Conservation (phyloP, 192 early-diverging fungal species). For the Backusella macrospora region DNA sequence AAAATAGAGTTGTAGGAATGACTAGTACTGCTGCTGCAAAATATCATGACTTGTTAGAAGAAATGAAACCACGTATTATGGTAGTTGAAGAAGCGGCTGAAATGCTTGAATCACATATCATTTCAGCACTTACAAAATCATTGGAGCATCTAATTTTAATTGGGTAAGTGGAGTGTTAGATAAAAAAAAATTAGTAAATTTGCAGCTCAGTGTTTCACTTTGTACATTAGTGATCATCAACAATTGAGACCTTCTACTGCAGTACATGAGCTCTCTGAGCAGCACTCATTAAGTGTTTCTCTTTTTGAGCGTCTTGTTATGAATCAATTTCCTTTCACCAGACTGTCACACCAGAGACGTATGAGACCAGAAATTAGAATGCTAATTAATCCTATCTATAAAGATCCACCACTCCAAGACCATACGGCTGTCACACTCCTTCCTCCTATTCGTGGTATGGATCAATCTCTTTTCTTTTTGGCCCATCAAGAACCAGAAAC, state of each 20-base stretch:
- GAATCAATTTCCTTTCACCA: conserved; percentile 45
- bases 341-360: conserved; percentile 53
- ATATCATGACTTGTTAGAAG: conserved; percentile 53
- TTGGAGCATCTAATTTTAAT: conserved; percentile 59
- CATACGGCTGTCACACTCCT: conserved; percentile 40
- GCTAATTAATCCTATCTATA: conserved; percentile 54
- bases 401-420: conserved; percentile 47
- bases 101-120: conserved; percentile 58
- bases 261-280: conserved; percentile 46
- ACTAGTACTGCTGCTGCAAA: conserved; percentile 64
- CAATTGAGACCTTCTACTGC: conserved; percentile 58
- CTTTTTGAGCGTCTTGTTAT: conserved; percentile 57
- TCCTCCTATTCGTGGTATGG: conserved; percentile 49
- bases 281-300: conserved; percentile 50
- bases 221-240: conserved; percentile 50
- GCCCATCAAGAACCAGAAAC: conserved; percentile 50
- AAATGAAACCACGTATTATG: conserved; percentile 50
- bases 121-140: conserved; percentile 49
- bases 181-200: neutral
- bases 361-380: conserved; percentile 59
- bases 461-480: conserved; percentile 54
- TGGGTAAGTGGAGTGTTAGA: conserved; percentile 39
- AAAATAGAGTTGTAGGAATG: conserved; percentile 54
- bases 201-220: neutral
- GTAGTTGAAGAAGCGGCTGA: conserved; percentile 64